Evolutionary conservation across 2,329 filamentous ascomycete species (phyloP).

Genomic region (Penicillium occitanis): DNA sequence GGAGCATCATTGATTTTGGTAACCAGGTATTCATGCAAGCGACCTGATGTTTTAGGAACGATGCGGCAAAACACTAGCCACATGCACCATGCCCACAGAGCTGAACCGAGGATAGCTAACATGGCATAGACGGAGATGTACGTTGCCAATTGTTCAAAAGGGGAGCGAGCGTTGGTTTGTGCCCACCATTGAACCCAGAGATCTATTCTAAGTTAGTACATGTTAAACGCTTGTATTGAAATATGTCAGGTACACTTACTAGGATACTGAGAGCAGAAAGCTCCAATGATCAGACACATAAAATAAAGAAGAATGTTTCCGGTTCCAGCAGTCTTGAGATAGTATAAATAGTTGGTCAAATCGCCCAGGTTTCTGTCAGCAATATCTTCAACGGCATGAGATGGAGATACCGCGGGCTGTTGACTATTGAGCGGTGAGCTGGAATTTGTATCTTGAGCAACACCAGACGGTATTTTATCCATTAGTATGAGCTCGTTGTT

Average conservation of each 20-base stretch:
- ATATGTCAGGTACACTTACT: slow-evolving; percentile 26
- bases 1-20: slow-evolving; percentile 49
- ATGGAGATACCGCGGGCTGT: background rate
- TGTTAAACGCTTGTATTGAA: background rate
- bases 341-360: slow-evolving; percentile 10
- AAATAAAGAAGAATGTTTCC: slow-evolving; percentile 36
- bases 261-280: slow-evolving; percentile 43
- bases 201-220: slow-evolving; percentile 3
- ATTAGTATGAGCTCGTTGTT: background rate
- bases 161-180: slow-evolving; percentile 9
- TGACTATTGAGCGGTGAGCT: background rate
- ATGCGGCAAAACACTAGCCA: slow-evolving; percentile 17
- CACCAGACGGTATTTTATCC: background rate
- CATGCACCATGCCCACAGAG: slow-evolving; percentile 16
- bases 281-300: slow-evolving; percentile 37
- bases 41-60: slow-evolving; percentile 11
- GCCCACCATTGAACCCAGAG: slow-evolving; percentile 20
- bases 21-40: slow-evolving; percentile 48
- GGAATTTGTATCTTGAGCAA: background rate
- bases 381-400: background rate
- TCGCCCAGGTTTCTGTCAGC: slow-evolving; percentile 1
- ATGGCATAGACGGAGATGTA: slow-evolving; percentile 13
- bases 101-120: background rate
- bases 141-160: background rate
- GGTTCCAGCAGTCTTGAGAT: slow-evolving; percentile 37